A percentile compares a stretch with the other conserved stretches of the same genome.
phyloP scores from a whole-genome alignment of 768 basidiomycete species.

The Suillus weaverae region DNA sequence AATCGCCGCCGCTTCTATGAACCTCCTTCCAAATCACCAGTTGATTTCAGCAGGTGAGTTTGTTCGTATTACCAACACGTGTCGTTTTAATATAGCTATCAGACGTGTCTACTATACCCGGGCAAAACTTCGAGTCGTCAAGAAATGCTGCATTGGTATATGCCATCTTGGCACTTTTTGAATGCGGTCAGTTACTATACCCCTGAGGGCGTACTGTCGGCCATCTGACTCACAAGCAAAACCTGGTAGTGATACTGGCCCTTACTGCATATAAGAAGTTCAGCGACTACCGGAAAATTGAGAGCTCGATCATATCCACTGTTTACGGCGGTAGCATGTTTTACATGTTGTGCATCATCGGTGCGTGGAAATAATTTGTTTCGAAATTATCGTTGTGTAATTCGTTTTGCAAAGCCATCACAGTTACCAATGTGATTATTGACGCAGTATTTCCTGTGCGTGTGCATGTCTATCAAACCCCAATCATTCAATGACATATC shows the following conservation, averaged over 20 bases:
- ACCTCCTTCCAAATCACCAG: background rate
- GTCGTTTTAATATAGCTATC: background rate
- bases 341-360: conserved; percentile 19
- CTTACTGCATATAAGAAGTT: conserved; percentile 5
- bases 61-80: background rate
- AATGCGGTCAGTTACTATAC: background rate
- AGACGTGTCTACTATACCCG: background rate
- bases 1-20: conserved; percentile 8
- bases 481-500: background rate
- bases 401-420: conserved; percentile 13
- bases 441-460: conserved; percentile 14
- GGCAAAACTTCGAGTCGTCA: background rate
- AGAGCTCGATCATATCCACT: conserved; percentile 12
- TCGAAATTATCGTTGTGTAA: background rate
- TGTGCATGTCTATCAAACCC: background rate
- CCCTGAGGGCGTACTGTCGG: background rate
- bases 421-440: conserved; percentile 15
- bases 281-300: background rate
- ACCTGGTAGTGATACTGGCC: background rate
- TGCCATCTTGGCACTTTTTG: background rate
- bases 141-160: conserved; percentile 1
- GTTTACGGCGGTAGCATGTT: conserved; percentile 20
- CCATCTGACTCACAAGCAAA: background rate
- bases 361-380: conserved; percentile 1
- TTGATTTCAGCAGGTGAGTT: conserved; percentile 12